Conservation (phyloP, 2,329 filamentous ascomycete species). For the Pyrenochaeta sp. region DNA sequence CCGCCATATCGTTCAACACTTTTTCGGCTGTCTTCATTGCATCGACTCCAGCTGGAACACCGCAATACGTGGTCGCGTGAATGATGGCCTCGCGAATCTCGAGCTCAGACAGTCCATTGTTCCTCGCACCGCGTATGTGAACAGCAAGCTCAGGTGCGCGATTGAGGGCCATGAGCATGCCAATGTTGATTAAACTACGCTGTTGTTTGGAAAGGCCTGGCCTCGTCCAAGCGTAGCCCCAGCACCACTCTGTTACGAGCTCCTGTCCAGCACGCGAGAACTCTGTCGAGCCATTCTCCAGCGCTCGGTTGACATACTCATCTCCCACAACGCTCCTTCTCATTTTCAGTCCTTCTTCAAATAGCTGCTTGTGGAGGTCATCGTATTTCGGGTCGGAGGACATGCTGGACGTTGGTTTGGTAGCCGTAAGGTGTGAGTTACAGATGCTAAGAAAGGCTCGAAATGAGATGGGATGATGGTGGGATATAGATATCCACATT, state of each 20-base stretch:
- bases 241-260: slow-evolving; percentile 70
- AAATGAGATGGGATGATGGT: not conserved
- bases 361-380: slow-evolving; percentile 63
- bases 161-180: slow-evolving; percentile 71
- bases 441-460: not conserved
- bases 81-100: slow-evolving; percentile 69
- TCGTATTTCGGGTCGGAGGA: slow-evolving; percentile 53
- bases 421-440: slow-evolving; percentile 2
- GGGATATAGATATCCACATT: not conserved
- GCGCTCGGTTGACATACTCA: slow-evolving; percentile 66
- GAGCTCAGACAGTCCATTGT: slow-evolving; percentile 68
- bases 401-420: slow-evolving; percentile 38
- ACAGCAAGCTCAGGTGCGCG: slow-evolving; percentile 66
- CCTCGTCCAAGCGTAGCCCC: slow-evolving; percentile 71
- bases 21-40: slow-evolving; percentile 63
- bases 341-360: slow-evolving; percentile 68
- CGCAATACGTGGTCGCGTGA: slow-evolving; percentile 62
- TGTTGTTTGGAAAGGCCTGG: slow-evolving; percentile 69
- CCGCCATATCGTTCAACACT: slow-evolving; percentile 61
- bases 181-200: slow-evolving; percentile 69
- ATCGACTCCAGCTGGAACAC: slow-evolving; percentile 64
- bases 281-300: slow-evolving; percentile 65
- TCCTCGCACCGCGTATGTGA: slow-evolving; percentile 69
- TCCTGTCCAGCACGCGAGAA: slow-evolving; percentile 70
- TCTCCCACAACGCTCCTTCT: slow-evolving; percentile 69